These are phyloP conservation scores for Hypoxylon perforatum DNA, from an alignment of 495 filamentous ascomycete species.

Conservation along the genomic window DNA sequence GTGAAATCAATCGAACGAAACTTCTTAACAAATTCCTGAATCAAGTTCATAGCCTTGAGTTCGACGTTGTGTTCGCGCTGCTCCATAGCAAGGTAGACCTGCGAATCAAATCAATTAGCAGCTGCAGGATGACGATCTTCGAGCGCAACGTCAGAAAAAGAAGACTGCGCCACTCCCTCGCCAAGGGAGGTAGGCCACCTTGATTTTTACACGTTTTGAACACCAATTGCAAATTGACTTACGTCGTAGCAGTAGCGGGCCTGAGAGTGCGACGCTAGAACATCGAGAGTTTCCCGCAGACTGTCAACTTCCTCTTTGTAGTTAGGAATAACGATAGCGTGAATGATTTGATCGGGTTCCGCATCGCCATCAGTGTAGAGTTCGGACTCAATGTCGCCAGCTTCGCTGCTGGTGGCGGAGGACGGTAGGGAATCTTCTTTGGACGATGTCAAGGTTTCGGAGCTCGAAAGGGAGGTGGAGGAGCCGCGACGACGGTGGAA, in stretches of 20 bases:
- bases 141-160: slow-evolving; percentile 4
- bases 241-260: slow-evolving; percentile 74
- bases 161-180: too few relatives aligned
- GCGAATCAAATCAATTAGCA: slow-evolving; percentile 12
- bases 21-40: slow-evolving; percentile 65
- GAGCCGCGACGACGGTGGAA: slow-evolving; percentile 59
- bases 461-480: slow-evolving; percentile 62
- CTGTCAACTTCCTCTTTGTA: slow-evolving; percentile 76
- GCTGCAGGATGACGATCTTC: slow-evolving; percentile 11
- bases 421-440: slow-evolving; percentile 50
- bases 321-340: slow-evolving; percentile 75
- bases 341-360: slow-evolving; percentile 58
- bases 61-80: slow-evolving; percentile 64
- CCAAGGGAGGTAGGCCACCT: too few relatives aligned
- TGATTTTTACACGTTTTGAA: background rate
- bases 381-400: slow-evolving; percentile 57
- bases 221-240: slow-evolving; percentile 44
- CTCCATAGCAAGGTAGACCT: slow-evolving; percentile 81
- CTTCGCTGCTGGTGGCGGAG: slow-evolving; percentile 60
- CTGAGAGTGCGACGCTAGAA: slow-evolving; percentile 72
- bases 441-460: slow-evolving; percentile 61
- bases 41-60: slow-evolving; percentile 64
- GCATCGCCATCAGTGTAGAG: slow-evolving; percentile 52
- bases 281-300: slow-evolving; percentile 70
- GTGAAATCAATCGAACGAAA: slow-evolving; percentile 71